phyloP scores from a whole-genome alignment of 2,329 filamentous ascomycete species.

The Pezicula neosporulosa region DNA sequence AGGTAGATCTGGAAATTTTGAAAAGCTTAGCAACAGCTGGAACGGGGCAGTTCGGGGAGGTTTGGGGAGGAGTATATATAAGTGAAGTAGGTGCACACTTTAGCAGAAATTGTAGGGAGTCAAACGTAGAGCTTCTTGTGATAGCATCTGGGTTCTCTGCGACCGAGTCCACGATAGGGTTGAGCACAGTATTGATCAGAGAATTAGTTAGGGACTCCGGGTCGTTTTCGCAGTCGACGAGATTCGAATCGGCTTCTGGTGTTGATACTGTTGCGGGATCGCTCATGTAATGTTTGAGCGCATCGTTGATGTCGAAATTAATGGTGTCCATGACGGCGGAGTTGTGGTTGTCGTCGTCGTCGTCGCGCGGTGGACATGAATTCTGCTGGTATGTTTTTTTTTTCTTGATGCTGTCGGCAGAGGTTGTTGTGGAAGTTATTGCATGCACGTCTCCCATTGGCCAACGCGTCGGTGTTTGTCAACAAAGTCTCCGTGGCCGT shows the following conservation, averaged over 20 bases:
- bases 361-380: constrained; percentile 15
- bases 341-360: constrained; percentile 10
- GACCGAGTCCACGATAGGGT: constrained; percentile 88
- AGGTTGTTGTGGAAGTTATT: constrained; percentile 8
- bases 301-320: constrained; percentile 93
- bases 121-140: constrained; percentile 73
- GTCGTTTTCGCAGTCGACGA: constrained; percentile 91
- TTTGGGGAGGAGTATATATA: constrained; percentile 4
- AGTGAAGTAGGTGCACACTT: constrained; percentile 75
- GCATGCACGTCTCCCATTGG: too few relatives aligned
- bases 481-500: too few relatives aligned
- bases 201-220: constrained; percentile 76
- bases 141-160: constrained; percentile 91
- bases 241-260: constrained; percentile 76
- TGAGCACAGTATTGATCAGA: constrained; percentile 80
- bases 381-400: constrained; percentile 12
- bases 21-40: constrained; percentile 60
- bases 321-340: constrained; percentile 62
- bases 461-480: too few relatives aligned
- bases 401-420: constrained; percentile 22
- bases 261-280: constrained; percentile 82
- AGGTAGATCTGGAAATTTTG: constrained; percentile 70
- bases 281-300: constrained; percentile 94
- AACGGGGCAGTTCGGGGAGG: constrained; percentile 28
- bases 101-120: constrained; percentile 91